Evolutionary conservation across 192 early-diverging fungal genomes (phyloP).

Genomic region (Umbelopsis ramanniana): DNA sequence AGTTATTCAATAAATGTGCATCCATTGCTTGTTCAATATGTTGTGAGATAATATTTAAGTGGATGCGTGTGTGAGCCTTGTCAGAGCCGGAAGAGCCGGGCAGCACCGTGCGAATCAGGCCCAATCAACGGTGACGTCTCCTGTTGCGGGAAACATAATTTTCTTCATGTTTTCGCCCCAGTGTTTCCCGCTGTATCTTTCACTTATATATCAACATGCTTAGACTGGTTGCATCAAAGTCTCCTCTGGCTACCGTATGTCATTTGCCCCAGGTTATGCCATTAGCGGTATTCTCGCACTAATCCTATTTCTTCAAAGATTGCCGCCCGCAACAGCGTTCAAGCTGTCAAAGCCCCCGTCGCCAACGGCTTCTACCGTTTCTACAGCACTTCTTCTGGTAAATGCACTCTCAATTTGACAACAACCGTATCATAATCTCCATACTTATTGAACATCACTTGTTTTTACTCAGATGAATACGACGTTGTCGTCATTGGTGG

Average conservation of each 20-base stretch:
- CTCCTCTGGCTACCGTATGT: slow-evolving; percentile 40
- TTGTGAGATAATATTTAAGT: too few species aligned
- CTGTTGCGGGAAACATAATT: slow-evolving; percentile 18
- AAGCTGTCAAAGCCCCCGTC: slow-evolving; percentile 34
- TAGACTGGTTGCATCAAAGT: slow-evolving; percentile 39
- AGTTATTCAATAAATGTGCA: too few species aligned
- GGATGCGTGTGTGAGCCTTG: neutral
- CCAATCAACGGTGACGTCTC: slow-evolving; percentile 19
- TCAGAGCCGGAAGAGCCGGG: neutral
- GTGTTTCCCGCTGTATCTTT: slow-evolving; percentile 29
- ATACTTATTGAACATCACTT: neutral
- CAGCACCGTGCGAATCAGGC: slow-evolving; percentile 10
- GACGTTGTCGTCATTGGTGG: slow-evolving; percentile 91
- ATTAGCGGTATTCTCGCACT: neutral
- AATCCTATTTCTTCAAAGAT: slow-evolving; percentile 29
- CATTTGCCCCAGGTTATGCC: neutral
- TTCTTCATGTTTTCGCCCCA: slow-evolving; percentile 22
- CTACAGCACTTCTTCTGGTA: slow-evolving; percentile 45
- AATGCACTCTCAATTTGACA: neutral
- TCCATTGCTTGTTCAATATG: too few species aligned
- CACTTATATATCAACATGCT: slow-evolving; percentile 35
- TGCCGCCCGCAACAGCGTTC: slow-evolving; percentile 38
- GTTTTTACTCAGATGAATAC: slow-evolving; percentile 53
- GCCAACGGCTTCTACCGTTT: slow-evolving; percentile 40
- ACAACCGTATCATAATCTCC: neutral